Evolutionary conservation across 1,139 yeast genomes (phyloP).

Genomic region (Yamadazyma blattariae): DNA sequence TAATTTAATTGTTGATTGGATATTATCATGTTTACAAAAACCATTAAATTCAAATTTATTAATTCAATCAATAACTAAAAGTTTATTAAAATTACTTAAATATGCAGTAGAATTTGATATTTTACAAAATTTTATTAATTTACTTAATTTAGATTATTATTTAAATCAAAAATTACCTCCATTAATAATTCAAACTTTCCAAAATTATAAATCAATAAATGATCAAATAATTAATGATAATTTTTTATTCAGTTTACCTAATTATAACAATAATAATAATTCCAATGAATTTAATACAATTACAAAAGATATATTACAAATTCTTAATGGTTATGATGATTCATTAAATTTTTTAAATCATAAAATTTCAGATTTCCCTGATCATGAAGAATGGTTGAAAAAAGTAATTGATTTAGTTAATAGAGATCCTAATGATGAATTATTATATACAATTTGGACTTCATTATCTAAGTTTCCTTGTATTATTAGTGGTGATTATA

Average conservation of each 20-base stretch:
- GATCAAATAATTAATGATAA: neutral
- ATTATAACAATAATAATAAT: neutral
- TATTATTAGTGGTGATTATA: slow-evolving; percentile 29
- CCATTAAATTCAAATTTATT: slow-evolving; percentile 2
- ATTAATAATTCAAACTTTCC: slow-evolving; percentile 4
- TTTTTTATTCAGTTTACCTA: slow-evolving; percentile 1
- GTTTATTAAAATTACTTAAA: slow-evolving; percentile 23
- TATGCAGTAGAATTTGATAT: slow-evolving; percentile 17
- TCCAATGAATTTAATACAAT: slow-evolving; percentile 3
- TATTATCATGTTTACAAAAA: slow-evolving; percentile 19
- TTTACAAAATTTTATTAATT: slow-evolving; percentile 5
- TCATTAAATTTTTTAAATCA: slow-evolving; percentile 6
- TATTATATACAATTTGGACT: slow-evolving; percentile 29
- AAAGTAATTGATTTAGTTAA: slow-evolving; percentile 12
- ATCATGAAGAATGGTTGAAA: slow-evolving; percentile 23
- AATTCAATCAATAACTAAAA: slow-evolving; percentile 18
- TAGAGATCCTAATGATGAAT: slow-evolving; percentile 8
- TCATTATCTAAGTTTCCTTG: slow-evolving; percentile 47
- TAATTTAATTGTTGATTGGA: slow-evolving; percentile 29
- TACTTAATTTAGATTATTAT: slow-evolving; percentile 10
- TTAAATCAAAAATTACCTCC: slow-evolving; percentile 5
- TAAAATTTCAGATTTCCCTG: slow-evolving; percentile 6
- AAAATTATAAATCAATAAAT: neutral
- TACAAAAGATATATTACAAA: slow-evolving; percentile 1
- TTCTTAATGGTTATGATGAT: slow-evolving; percentile 3